Evolutionary conservation across 345 rosid species (phyloP).

Genomic region (Eucalyptus pauciflora): DNA sequence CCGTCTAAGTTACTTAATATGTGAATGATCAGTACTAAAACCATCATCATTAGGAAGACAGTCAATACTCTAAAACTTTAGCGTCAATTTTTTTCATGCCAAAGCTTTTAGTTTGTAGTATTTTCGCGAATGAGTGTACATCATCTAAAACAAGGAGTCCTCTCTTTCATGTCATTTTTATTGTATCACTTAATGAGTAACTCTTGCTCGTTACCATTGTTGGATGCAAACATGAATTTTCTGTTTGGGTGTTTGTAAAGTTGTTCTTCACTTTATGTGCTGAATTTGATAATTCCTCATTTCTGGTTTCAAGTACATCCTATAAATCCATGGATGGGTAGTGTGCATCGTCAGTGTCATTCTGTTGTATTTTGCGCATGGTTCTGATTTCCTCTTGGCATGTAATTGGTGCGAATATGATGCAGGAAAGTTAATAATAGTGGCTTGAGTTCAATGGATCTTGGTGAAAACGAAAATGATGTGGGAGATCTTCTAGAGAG

Average conservation of each 20-base stretch:
- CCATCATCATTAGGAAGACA: background rate
- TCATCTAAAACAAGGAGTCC: background rate
- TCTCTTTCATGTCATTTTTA: background rate
- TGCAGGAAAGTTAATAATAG: conserved; percentile 39
- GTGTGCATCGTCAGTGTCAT: background rate
- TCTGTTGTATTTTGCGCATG: background rate
- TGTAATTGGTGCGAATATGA: conserved; percentile 9
- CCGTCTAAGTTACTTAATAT: background rate
- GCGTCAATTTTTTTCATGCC: background rate
- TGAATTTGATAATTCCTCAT: background rate
- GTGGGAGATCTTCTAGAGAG: conserved; percentile 30
- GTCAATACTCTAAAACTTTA: background rate
- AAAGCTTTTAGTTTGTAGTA: background rate
- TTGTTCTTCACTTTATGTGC: background rate
- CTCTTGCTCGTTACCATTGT: background rate
- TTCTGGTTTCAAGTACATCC: background rate
- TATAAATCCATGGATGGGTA: background rate
- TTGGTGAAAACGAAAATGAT: conserved; percentile 29
- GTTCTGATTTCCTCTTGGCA: background rate
- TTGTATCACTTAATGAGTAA: background rate
- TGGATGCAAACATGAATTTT: background rate
- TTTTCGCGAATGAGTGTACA: background rate
- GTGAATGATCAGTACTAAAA: background rate
- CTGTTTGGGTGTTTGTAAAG: background rate
- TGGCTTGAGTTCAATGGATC: conserved; percentile 14